phyloP scores from a whole-genome alignment of 176 grass and related monocot genomes.

The Urochloa ruziziensis region DNA sequence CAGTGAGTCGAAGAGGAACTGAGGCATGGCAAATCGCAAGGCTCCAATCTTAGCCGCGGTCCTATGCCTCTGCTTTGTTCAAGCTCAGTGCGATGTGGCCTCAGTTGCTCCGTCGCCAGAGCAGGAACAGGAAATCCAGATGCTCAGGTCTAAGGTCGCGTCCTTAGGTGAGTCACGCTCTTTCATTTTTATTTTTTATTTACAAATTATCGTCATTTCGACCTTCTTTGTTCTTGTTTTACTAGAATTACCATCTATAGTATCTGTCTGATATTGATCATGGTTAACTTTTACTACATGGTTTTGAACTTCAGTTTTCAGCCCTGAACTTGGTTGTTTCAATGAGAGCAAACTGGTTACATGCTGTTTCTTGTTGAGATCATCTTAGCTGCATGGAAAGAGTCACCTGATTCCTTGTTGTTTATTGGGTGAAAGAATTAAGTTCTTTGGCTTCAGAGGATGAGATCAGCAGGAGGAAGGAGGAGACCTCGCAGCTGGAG shows the following conservation, averaged over 20 bases:
- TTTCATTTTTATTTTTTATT: not conserved
- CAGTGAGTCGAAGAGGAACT: not conserved
- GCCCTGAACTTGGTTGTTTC: too few relatives aligned
- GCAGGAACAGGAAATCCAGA: conserved; percentile 38
- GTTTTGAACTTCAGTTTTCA: not conserved
- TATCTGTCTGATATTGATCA: not conserved
- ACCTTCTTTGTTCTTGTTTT: not conserved
- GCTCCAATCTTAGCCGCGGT: not conserved
- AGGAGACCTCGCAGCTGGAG: conserved; percentile 45
- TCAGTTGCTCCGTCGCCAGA: not conserved
- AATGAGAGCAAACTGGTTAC: too few relatives aligned
- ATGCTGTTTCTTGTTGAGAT: not conserved
- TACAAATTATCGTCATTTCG: not conserved
- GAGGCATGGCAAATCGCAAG: conserved; percentile 15
- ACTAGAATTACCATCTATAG: not conserved
- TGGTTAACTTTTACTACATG: too few relatives aligned
- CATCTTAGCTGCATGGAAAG: not conserved
- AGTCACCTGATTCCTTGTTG: not conserved
- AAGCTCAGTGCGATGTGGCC: not conserved
- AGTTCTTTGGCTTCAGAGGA: conserved; percentile 40
- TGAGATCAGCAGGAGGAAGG: conserved; percentile 50
- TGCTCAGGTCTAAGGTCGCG: conserved; percentile 51
- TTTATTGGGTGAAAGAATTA: conserved; percentile 23
- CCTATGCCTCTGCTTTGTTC: conserved; percentile 12
- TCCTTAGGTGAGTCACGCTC: conserved; percentile 50